Evolutionary conservation across 2,329 filamentous ascomycete genomes (phyloP).

Genomic region (Aspergillus amoenus): DNA sequence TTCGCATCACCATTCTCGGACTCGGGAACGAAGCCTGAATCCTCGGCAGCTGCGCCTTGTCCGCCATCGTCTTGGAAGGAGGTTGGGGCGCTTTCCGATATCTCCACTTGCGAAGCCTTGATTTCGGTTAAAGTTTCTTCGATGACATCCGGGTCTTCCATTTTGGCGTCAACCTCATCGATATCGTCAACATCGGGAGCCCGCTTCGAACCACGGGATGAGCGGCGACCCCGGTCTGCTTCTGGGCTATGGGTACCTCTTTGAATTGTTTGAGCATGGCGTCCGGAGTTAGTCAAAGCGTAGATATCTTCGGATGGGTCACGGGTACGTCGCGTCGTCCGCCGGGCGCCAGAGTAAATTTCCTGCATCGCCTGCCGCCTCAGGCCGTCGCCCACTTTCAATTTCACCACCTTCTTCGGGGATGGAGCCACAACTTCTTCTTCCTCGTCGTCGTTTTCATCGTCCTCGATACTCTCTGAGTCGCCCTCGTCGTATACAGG

Average conservation of each 20-base stretch:
- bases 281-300: constrained; percentile 59
- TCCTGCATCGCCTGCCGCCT: constrained; percentile 27
- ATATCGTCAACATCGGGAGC: constrained; percentile 28
- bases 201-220: constrained; percentile 41
- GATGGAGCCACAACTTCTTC: constrained; percentile 18
- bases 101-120: constrained; percentile 42
- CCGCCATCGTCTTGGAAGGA: constrained; percentile 34
- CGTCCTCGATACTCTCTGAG: constrained; percentile 40
- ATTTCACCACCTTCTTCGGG: constrained; percentile 25
- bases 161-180: constrained; percentile 19
- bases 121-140: constrained; percentile 43
- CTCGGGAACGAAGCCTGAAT: constrained; percentile 40
- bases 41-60: constrained; percentile 30
- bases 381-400: constrained; percentile 31
- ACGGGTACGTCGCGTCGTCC: constrained; percentile 60
- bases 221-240: constrained; percentile 26
- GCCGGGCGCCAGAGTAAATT: constrained; percentile 38
- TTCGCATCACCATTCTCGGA: constrained; percentile 41
- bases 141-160: constrained; percentile 50
- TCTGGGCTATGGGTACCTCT: constrained; percentile 56
- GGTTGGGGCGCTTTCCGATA: constrained; percentile 40
- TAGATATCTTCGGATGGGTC: constrained; percentile 57
- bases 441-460: constrained; percentile 36
- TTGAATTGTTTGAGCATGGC: constrained; percentile 55
- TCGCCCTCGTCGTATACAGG: constrained; percentile 59